Evolutionary conservation across 1,284 basidiomycete genomes (phyloP), one percentile per base, ranked within the genome.

Genomic region (Pyrrhoderma lamaoense): DNA sequence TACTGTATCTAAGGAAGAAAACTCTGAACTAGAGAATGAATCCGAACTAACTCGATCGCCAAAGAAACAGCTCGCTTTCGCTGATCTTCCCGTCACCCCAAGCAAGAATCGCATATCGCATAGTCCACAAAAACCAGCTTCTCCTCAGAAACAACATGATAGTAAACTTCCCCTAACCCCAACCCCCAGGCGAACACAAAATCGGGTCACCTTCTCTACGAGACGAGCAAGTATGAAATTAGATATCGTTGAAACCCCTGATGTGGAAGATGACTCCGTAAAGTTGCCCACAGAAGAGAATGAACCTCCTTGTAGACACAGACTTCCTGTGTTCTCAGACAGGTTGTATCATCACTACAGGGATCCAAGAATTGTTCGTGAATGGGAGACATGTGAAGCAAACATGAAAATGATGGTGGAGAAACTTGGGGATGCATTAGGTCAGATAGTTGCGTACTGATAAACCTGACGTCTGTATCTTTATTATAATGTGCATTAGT

Each of bases 311-410:
- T 56, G 50, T 46, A 49, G 54, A 8, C 54, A 56, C 27, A 18
- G 36, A n/a, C 16, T 42, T 8, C 51, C 46, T 22, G 40, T 37
- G 4, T 53, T 56, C 35, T 39, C 45, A 19, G 54, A 56, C 35
- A 16, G 54, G 34, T 25, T 39, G 23, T 56, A 52, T 43, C 52
- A 52, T 35, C 42, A 27, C 23, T 52, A 56, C 39, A 39, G 51
- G 23, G 54, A 56, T 27, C 54, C 54, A 13, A 45, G 51, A 39
- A 51, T 45, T 21, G 8, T 49, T 16, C 37, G 43, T 23, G 54
- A 56, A 22, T 52, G 51, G 50, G 51, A 52, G 45, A 13, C 13
- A 9, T 49, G 50, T 22, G 42, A 52, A 18, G 46, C 47, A 35
- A 45, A 23, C 18, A 31, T 56, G 22, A 48, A 47, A 13, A 38